Conservation (phyloP, 1,284 basidiomycete species). For the Heterobasidion irregulare region DNA sequence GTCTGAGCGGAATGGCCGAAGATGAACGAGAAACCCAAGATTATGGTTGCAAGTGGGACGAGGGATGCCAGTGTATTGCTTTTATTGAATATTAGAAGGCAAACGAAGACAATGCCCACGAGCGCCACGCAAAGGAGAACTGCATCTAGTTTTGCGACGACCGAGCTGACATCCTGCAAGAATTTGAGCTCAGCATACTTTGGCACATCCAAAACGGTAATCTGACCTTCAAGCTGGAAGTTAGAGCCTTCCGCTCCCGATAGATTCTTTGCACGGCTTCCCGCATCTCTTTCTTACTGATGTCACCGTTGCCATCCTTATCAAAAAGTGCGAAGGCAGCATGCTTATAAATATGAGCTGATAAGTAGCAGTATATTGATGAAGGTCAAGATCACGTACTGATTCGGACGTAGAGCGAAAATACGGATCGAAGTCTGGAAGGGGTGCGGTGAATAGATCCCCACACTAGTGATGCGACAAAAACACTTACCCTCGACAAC, state of each 20-base stretch:
- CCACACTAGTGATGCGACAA: background rate
- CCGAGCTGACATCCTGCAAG: slow-evolving; percentile 54
- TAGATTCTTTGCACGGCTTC: slow-evolving; percentile 81
- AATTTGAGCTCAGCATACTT: background rate
- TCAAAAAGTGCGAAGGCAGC: slow-evolving; percentile 75
- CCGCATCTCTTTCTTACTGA: slow-evolving; percentile 76
- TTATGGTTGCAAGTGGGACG: slow-evolving; percentile 74
- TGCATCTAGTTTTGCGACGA: slow-evolving; percentile 70
- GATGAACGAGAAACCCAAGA: slow-evolving; percentile 75
- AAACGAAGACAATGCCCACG: slow-evolving; percentile 61
- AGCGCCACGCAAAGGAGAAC: slow-evolving; percentile 60
- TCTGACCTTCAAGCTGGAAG: slow-evolving; percentile 61
- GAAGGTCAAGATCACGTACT: slow-evolving; percentile 27
- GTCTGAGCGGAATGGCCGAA: slow-evolving; percentile 81
- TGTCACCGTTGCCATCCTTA: slow-evolving; percentile 79
- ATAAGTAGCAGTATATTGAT: background rate
- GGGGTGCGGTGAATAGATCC: slow-evolving; percentile 2
- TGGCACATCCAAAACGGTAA: background rate
- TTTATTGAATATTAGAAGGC: slow-evolving; percentile 73
- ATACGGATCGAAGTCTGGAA: slow-evolving; percentile 66
- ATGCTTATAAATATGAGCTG: slow-evolving; percentile 28
- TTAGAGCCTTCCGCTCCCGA: slow-evolving; percentile 67
- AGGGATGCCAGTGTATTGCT: slow-evolving; percentile 66
- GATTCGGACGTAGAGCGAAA: slow-evolving; percentile 69
- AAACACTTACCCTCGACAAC: slow-evolving; percentile 49